Evolutionary conservation across 208 protist genomes (phyloP).

Genomic region (Lotmaria passim): DNA sequence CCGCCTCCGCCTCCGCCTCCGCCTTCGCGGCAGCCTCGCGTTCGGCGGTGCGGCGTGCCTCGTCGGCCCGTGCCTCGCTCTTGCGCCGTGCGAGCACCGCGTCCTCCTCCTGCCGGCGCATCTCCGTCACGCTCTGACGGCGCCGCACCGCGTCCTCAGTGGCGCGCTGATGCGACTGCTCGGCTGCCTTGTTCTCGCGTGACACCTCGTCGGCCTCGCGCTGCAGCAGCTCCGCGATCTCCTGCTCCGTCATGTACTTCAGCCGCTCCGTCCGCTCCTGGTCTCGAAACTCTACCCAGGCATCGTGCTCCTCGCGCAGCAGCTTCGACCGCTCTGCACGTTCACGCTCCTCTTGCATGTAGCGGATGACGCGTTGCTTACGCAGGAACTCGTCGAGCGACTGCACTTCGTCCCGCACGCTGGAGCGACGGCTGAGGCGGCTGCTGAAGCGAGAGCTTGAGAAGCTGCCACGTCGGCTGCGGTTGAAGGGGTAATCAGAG

Average conservation of each 20-base stretch:
- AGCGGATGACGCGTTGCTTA: conserved; percentile 86
- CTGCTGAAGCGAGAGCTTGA: conserved; percentile 66
- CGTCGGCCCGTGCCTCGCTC: conserved; percentile 28
- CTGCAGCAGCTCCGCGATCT: conserved; percentile 68
- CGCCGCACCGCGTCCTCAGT: conserved; percentile 46
- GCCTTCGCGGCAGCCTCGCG: conserved; percentile 33
- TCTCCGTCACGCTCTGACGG: conserved; percentile 29
- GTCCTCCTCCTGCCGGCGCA: conserved; percentile 41
- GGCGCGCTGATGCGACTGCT: conserved; percentile 41
- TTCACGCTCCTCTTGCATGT: conserved; percentile 87
- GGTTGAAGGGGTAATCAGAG: conserved; percentile 31
- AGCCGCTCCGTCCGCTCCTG: conserved; percentile 74
- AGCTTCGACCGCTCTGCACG: conserved; percentile 66
- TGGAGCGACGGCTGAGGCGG: conserved; percentile 70
- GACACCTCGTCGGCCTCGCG: conserved; percentile 63
- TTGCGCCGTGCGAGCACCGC: conserved; percentile 26
- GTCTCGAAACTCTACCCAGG: conserved; percentile 69
- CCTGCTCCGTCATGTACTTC: conserved; percentile 73
- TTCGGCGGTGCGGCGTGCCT: conserved; percentile 25
- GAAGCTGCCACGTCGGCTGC: conserved; percentile 54
- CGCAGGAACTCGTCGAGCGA: conserved; percentile 79
- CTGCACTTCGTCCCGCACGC: conserved; percentile 76
- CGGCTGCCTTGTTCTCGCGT: conserved; percentile 41
- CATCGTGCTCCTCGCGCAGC: conserved; percentile 76
- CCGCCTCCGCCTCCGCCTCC: conserved; percentile 27